Base-by-base conservation (phyloP, 2,329 filamentous ascomycete species). In the Hymenoscyphus albidus region DNA sequence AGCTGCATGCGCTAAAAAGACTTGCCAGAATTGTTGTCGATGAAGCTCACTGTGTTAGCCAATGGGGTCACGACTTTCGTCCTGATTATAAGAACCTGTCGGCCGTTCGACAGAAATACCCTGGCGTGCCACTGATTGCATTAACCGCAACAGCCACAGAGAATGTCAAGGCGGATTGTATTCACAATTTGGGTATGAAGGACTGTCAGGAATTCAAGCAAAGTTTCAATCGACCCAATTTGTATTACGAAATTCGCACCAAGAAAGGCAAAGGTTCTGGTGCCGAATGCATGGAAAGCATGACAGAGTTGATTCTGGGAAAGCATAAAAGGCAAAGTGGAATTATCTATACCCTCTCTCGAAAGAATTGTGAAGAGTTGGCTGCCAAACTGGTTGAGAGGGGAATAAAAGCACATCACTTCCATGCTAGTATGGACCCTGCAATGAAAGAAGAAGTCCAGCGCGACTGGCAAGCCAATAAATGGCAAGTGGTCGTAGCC, bases 61-160 rank as follows among this genome's bases (percentile, higher is more conserved):
- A 99, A 80, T 99, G 95, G 95, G 95, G 95, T 0, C 95, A 99
- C 71, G 95, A 99, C 76, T 99, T 99, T 75, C 87, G 96, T 57
- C 94, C 93, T 0, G 94, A 98, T 75, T 99, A 99, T 80, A 97
- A 97, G 77, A 85, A 85, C 38, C 81, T 99, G 3, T 92, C 93
- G 35, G 83, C 87, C 65, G 80, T 97, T 55, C 85, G 94, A 59
- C 76, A 80, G 51, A 85, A 84, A 61, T 94, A 94, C 71, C 87
- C 88, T 0, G 85, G 85, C 1, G 91, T 98, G 2, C 95, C 95
- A 0, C 83, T 98, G 51, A 97, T 99, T 86, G 95, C 95, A 3
- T 80, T 99, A 70, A 99, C 95, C 32, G 95, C 95, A 6, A 99
- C 95, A 1, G 95, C 95, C 10, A 99, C 96, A 0, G 85, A 92